Evolutionary conservation across 441 rosid genomes (phyloP).

Genomic region (Raphanus hybrid): DNA sequence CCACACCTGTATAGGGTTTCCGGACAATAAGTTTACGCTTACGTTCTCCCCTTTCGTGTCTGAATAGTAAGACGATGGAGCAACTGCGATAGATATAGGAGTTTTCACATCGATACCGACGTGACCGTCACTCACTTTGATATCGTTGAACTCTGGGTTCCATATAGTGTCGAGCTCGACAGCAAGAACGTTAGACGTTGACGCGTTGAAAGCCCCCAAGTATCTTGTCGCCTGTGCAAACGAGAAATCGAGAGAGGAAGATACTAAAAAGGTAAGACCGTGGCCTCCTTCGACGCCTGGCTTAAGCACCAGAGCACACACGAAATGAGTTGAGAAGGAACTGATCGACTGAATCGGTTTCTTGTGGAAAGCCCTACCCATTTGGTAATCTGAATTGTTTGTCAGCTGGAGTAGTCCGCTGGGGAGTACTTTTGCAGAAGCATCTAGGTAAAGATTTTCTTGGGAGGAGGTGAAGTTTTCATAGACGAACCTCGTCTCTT

Average conservation of each 20-base stretch:
- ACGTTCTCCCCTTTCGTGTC: slow-evolving; percentile 1
- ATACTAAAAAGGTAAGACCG: slow-evolving; percentile 58
- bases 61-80: slow-evolving; percentile 31
- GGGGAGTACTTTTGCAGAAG: slow-evolving; percentile 23
- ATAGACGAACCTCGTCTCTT: slow-evolving; percentile 29
- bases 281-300: slow-evolving; percentile 41
- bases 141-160: not conserved
- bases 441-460: slow-evolving; percentile 15
- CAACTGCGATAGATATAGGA: slow-evolving; percentile 4
- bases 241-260: slow-evolving; percentile 49
- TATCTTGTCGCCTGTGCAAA: slow-evolving; percentile 36
- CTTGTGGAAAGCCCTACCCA: slow-evolving; percentile 57
- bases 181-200: slow-evolving; percentile 42
- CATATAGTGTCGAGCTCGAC: not conserved
- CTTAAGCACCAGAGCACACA: slow-evolving; percentile 48
- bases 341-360: slow-evolving; percentile 48
- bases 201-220: slow-evolving; percentile 53
- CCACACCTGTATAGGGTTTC: slow-evolving; percentile 43
- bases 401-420: slow-evolving; percentile 34
- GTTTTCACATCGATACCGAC: slow-evolving; percentile 43
- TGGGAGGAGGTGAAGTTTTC: slow-evolving; percentile 2
- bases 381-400: slow-evolving; percentile 14
- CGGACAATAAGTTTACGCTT: slow-evolving; percentile 31
- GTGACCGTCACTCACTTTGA: slow-evolving; percentile 31
- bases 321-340: slow-evolving; percentile 57